Conservation (phyloP, 768 basidiomycete species). For the Tubosaeta sp. region DNA sequence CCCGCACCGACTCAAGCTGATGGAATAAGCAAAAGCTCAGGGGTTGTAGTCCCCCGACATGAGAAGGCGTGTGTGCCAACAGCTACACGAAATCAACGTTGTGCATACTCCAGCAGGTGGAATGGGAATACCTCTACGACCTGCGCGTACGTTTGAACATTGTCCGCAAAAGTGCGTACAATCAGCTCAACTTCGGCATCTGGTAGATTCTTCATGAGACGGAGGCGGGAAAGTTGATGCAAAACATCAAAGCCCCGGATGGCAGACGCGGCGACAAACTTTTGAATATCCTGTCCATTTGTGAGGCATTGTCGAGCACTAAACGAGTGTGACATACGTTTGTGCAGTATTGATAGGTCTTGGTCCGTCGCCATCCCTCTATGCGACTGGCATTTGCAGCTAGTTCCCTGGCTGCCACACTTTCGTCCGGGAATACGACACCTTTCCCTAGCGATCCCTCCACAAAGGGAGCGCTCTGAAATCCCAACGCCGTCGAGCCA, state of each 20-base stretch:
- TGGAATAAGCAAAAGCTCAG: conserved; percentile 91
- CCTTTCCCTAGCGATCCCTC: conserved; percentile 67
- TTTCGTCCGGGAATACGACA: conserved; percentile 72
- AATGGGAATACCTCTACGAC: conserved; percentile 67
- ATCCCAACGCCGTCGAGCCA: conserved; percentile 75
- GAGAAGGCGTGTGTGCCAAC: conserved; percentile 70
- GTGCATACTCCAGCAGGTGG: too few relatives aligned
- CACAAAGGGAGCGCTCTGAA: conserved; percentile 51
- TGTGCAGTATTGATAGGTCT: conserved; percentile 69
- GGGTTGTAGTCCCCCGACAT: conserved; percentile 78
- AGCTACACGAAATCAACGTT: conserved; percentile 46
- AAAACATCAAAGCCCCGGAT: conserved; percentile 79
- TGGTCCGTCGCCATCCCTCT: conserved; percentile 89
- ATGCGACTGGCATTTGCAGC: conserved; percentile 75
- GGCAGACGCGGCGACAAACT: conserved; percentile 46
- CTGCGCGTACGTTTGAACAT: conserved; percentile 79
- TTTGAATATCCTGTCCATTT: conserved; percentile 60
- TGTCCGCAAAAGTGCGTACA: conserved; percentile 66
- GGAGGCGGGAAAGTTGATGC: conserved; percentile 82
- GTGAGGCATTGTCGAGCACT: conserved; percentile 4
- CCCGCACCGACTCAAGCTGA: conserved; percentile 69
- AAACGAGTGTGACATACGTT: conserved; percentile 44
- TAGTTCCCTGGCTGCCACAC: conserved; percentile 61
- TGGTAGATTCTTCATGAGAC: conserved; percentile 64
- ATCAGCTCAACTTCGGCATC: conserved; percentile 75